Evolutionary conservation across 1,139 yeast genomes (phyloP), one percentile per base, ranked within the genome.

Genomic region (Hanseniaspora sp.): DNA sequence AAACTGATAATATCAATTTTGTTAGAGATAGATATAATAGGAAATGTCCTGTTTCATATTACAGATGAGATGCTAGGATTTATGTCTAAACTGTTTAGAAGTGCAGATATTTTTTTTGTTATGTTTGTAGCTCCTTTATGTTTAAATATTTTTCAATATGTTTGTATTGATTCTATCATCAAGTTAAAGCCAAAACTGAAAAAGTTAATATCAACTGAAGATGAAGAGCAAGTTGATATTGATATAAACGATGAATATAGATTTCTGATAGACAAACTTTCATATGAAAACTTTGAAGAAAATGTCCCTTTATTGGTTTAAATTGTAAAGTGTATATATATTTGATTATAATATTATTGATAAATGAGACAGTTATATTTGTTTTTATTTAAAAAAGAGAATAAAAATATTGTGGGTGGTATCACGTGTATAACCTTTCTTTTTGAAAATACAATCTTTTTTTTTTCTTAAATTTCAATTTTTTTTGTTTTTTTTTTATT

Each of bases 101-200:
- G 84, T 59, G 69, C 87, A 48, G 95, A 90, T 66, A 86, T 90
- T 8, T 81, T 85, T 51, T 77, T 92, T 60, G 95, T 92, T 46
- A 84, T 90, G 81, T 79, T 90, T 65, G 76, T 87, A 1, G 82
- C 83, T 58, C 94, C 94, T 1, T 73, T 84, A 2, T 67, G 82
- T 18, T 79, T 92, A 83, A 90, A 92, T 67, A 81, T 94, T 58
- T 73, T 92, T 60, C 97, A 92, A 69, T 84, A 87, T 64, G 77
- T 86, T 51, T 77, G 92, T 59, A 81, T 92, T 46, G 98, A 92
- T 66, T 85, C 85, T 62, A 84, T 92, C 58, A 88, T 92, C 61
- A 87, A 85, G 33, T 11, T 53, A 6, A 34, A 53, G 18, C 40
- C 52, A 13, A 35, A 48, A 11, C 17, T 45, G 18, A 29, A 37